Percentiles rank a stretch among this genome's conserved stretches.
Evolutionary conservation across 108 stramenopile species (phyloP).

Genomic region (Aurantiochytrium sp.): DNA sequence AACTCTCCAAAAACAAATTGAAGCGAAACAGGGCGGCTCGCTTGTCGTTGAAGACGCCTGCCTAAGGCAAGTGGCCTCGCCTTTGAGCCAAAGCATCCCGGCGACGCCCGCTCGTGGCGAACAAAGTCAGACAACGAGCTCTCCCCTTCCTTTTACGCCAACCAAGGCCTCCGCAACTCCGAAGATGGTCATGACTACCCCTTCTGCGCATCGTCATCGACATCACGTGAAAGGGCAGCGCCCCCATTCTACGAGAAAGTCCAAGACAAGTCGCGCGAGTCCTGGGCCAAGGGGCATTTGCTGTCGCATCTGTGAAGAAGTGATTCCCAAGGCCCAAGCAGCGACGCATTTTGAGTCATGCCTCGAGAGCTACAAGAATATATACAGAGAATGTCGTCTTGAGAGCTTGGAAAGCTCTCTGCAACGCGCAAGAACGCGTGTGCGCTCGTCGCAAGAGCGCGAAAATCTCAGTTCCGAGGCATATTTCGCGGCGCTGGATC

Average conservation of each 20-base stretch:
- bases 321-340: background rate
- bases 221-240: no score
- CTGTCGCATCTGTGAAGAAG: slow-evolving; percentile 9
- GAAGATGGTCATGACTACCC: no score
- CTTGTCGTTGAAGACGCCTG: background rate
- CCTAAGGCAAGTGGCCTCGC: background rate
- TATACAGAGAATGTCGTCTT: background rate
- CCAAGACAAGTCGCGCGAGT: background rate
- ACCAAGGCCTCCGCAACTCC: no score
- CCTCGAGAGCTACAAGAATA: background rate
- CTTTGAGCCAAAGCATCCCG: background rate
- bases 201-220: no score
- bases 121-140: no score
- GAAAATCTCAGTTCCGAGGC: background rate
- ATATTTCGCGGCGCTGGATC: background rate
- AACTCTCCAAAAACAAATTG: background rate
- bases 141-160: no score
- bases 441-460: background rate
- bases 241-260: background rate
- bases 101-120: no score
- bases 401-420: background rate
- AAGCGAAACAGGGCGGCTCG: background rate
- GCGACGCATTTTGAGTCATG: background rate
- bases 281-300: background rate
- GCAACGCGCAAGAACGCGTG: background rate